Conservation (phyloP, 2,329 filamentous ascomycete species). For the Colletotrichum viniferum region DNA sequence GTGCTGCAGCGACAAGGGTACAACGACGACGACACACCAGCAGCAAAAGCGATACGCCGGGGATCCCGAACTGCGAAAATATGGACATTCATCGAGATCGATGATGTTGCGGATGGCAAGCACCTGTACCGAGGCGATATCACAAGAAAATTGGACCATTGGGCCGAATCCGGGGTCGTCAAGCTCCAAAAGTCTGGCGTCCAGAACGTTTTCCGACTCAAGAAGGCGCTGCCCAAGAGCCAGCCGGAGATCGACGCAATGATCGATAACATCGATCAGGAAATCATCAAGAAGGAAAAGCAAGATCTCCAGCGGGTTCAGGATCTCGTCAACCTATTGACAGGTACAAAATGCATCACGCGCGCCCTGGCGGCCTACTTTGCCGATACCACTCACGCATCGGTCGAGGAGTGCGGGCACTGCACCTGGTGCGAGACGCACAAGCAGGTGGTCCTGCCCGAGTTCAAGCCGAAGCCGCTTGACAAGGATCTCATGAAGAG, state of each 20-base stretch:
- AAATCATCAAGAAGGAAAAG: slow-evolving; percentile 56
- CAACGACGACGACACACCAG: slow-evolving; percentile 41
- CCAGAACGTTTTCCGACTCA: slow-evolving; percentile 57
- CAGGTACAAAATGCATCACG: slow-evolving; percentile 55
- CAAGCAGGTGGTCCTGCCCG: slow-evolving; percentile 39
- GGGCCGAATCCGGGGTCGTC: slow-evolving; percentile 54
- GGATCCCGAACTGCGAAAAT: slow-evolving; percentile 44
- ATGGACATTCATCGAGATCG: slow-evolving; percentile 53
- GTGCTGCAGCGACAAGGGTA: slow-evolving; percentile 34
- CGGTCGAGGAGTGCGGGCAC: slow-evolving; percentile 54
- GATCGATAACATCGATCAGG: slow-evolving; percentile 49
- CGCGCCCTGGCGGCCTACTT: slow-evolving; percentile 59
- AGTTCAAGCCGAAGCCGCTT: slow-evolving; percentile 40
- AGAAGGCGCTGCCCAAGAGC: slow-evolving; percentile 48
- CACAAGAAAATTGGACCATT: slow-evolving; percentile 58
- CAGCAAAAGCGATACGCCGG: slow-evolving; percentile 47
- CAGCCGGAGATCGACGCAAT: slow-evolving; percentile 46
- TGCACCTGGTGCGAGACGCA: slow-evolving; percentile 55
- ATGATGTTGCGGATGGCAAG: slow-evolving; percentile 33
- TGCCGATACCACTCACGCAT: slow-evolving; percentile 52
- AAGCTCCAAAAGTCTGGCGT: slow-evolving; percentile 57
- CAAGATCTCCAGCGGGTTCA: slow-evolving; percentile 56
- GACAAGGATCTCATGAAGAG: slow-evolving; percentile 42
- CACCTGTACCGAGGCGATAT: slow-evolving; percentile 49
- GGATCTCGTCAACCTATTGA: slow-evolving; percentile 58